Base-by-base conservation (phyloP, 495 filamentous ascomycete species). In the Oleoguttula mirabilis region DNA sequence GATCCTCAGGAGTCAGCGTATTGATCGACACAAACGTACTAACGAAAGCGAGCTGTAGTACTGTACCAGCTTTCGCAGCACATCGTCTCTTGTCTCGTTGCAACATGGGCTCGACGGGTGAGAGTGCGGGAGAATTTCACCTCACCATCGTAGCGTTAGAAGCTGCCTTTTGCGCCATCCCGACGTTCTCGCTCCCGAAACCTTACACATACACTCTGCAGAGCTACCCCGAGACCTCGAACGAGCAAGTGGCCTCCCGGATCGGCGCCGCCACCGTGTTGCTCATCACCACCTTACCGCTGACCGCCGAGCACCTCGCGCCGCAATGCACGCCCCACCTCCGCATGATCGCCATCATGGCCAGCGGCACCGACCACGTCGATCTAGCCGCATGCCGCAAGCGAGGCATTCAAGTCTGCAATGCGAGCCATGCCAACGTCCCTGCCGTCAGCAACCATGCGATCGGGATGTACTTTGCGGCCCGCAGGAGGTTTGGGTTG, bases 391-490 rank as follows among this genome's bases (percentile, higher is more conserved):
- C 68, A 0, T 68, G 64, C 38, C 47, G 44, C n/a, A 60, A 58
- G 8, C 59, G 66, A 3, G 64, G 66, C 1, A 60, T 76, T 35
- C 44, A 51, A 0, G 66, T 76, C 0, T 56, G 53, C 33, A 67
- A 72, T 54, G 64, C 61, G 1, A 70, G 69, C 11, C 59, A 59
- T 10, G 63, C 66, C 20, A 75, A 71, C 39, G 58, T 66, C 8
- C 66, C 66, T 15, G 56, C 60, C 7, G 72, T 76, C 2, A 65
- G 60, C n/a, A 71, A 76, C 49, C 71, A 76, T 55, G 66, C 65
- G 0, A 56, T 76, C 10, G 64, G 61, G 17, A 48, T 75, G 35
- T 76, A 73, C 45, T 76, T 74, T 51, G 61, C 69, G 3, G 55
- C 66, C 33, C 60, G 71, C 28, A 59, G 74, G 32, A 63, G 60